Evolutionary conservation across 148 eudicot genomes (phyloP).

Genomic region (Arbutus unedo): DNA sequence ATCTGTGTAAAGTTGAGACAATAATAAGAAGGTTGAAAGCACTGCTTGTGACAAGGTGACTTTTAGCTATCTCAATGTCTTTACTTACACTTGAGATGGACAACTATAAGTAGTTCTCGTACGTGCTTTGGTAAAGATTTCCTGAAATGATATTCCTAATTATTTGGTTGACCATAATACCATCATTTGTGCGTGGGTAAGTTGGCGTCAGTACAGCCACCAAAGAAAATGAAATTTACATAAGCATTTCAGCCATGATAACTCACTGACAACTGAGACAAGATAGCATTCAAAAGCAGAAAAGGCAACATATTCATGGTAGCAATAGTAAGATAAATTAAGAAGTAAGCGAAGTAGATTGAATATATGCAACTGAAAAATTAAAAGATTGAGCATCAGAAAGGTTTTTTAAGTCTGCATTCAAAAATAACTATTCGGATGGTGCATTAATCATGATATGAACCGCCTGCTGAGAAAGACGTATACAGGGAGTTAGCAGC

Average conservation of each 20-base stretch:
- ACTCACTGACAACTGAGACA: neutral
- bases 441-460: slow-evolving; percentile 1
- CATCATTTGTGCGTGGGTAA: neutral
- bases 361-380: neutral
- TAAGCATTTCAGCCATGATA: neutral
- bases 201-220: neutral
- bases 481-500: neutral
- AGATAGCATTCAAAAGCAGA: slow-evolving; percentile 1
- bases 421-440: neutral
- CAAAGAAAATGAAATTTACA: neutral
- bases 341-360: neutral
- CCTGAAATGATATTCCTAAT: neutral
- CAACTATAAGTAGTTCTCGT: neutral
- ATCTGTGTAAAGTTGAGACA: slow-evolving; percentile 12
- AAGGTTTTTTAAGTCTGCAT: neutral
- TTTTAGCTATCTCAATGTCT: slow-evolving; percentile 9
- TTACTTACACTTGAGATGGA: neutral
- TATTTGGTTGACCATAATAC: neutral
- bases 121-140: neutral
- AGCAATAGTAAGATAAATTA: neutral
- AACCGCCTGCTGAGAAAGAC: neutral
- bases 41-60: slow-evolving; percentile 9
- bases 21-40: slow-evolving; percentile 4
- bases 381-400: neutral
- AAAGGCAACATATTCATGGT: neutral